A percentile compares a stretch with the other conserved stretches of the same genome.
These are phyloP conservation scores for Yamadazyma sp. DNA, from an alignment of 805 yeast genomes.

Conservation along the genomic window DNA sequence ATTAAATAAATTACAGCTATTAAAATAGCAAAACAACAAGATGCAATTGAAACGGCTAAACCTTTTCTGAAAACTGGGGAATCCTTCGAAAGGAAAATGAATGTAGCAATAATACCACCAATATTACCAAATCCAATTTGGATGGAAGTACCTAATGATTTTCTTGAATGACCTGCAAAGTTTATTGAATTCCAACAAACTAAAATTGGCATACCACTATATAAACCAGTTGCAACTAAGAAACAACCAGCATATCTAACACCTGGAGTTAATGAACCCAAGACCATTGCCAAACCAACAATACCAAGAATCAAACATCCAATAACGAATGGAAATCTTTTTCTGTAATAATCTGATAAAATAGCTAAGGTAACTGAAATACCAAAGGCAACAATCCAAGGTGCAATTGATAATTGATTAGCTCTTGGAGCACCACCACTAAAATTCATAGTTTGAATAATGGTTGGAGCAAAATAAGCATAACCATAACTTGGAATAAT, in stretches of 20 bases:
- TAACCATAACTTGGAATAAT: slow-evolving; percentile 74
- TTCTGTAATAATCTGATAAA: slow-evolving; percentile 52
- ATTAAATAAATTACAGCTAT: slow-evolving; percentile 31
- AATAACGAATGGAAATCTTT: slow-evolving; percentile 45
- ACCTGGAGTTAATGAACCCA: slow-evolving; percentile 41
- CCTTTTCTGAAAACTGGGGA: slow-evolving; percentile 62
- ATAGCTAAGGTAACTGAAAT: slow-evolving; percentile 59
- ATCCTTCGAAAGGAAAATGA: slow-evolving; percentile 50
- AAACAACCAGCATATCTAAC: slow-evolving; percentile 63
- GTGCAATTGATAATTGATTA: slow-evolving; percentile 79
- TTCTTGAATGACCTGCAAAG: slow-evolving; percentile 60
- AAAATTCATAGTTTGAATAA: slow-evolving; percentile 53
- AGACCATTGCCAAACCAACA: slow-evolving; percentile 54
- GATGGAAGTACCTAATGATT: slow-evolving; percentile 56
- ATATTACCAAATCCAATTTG: slow-evolving; percentile 72
- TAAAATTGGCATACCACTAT: slow-evolving; percentile 64
- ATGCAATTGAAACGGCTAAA: slow-evolving; percentile 48
- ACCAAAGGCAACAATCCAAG: slow-evolving; percentile 79
- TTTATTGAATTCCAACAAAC: slow-evolving; percentile 67
- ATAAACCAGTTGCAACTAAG: slow-evolving; percentile 55
- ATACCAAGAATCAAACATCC: slow-evolving; percentile 32
- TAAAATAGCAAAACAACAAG: slow-evolving; percentile 41
- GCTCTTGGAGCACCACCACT: slow-evolving; percentile 64
- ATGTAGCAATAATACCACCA: slow-evolving; percentile 68
- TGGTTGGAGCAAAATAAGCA: slow-evolving; percentile 70